Evolutionary conservation across 306 rosid species (phyloP), one percentile per base, ranked within the genome.

Genomic region (Fragaria iinumae): DNA sequence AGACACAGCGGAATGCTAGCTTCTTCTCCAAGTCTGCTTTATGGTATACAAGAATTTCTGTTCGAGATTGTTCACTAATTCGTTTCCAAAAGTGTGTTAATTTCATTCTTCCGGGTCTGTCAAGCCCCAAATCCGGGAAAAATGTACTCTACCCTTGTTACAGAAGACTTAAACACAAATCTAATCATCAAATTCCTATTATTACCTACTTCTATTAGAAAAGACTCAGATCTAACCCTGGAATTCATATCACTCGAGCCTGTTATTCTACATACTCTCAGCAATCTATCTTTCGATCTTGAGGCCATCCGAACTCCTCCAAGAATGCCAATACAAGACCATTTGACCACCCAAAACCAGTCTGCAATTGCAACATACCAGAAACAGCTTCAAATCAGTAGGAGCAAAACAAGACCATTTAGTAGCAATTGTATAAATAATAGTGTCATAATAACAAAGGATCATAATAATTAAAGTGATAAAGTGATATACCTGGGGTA

Each of bases 261-360:
- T 60, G 8, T 11, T 27, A 59, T 25, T 59, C 66, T 59, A 25
- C 17, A 59, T 59, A 60, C 47, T 47, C 44, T 71, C 82, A 81
- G 73, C 91, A 86, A 55, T 83, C 87, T 52, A 91, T 86, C 14
- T 64, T 75, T 74, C 82, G 85, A 85, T 90, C 93, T 79, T 75
- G 55, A 45, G 96, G 97, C 99, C 99, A 95, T 77, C 97, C 97
- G 81, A 95, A 92, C 87, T 95, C 97, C 87, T 91, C 99, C 83
- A 92, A 82, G 80, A 95, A 88, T 62, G 97, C 96, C 84, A 95
- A 86, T 47, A 90, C 95, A 65, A 95, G 93, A 70, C 97, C 97
- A 72, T 92, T 95, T 17, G 97, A 89, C 97, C 97, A 95, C 11
- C 97, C 99, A 86, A 95, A 95, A 77, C 97, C 97, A 84, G 96